A percentile compares a stretch with the other conserved stretches of the same genome.
Evolutionary conservation across 2,329 filamentous ascomycete genomes (phyloP).

Genomic region (Pseudophaeomoniella oleicola): DNA sequence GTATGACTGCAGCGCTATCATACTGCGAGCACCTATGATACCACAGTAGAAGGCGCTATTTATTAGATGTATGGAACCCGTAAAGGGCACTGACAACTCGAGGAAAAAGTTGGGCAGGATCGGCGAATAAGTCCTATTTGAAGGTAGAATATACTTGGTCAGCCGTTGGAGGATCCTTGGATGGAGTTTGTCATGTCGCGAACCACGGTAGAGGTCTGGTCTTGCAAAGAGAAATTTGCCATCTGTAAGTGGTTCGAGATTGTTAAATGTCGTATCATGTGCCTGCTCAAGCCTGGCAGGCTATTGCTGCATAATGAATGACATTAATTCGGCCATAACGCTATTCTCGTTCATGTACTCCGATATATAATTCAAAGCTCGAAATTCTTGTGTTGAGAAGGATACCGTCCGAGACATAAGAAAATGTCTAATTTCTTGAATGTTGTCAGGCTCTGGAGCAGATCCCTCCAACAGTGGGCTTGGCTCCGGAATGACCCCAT

Average conservation of each 20-base stretch:
- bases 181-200: background rate
- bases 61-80: background rate
- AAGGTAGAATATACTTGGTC: background rate
- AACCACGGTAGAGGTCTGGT: background rate
- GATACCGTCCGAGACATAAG: no score
- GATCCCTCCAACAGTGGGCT: no score
- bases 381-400: no score
- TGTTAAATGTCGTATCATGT: no score
- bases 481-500: no score
- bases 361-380: no score
- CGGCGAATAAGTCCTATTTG: background rate
- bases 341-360: no score
- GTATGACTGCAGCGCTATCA: constrained; percentile 24
- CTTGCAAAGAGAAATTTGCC: background rate
- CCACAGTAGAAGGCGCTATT: constrained; percentile 3
- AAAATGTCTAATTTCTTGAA: no score
- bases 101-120: background rate
- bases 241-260: constrained; percentile 2
- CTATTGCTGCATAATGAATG: no score
- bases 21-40: constrained; percentile 18
- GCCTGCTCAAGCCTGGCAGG: no score
- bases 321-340: no score
- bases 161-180: background rate
- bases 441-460: no score
- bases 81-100: background rate